Evolutionary conservation across 257 asterid species (phyloP).

Genomic region (Solanum peruvianum): DNA sequence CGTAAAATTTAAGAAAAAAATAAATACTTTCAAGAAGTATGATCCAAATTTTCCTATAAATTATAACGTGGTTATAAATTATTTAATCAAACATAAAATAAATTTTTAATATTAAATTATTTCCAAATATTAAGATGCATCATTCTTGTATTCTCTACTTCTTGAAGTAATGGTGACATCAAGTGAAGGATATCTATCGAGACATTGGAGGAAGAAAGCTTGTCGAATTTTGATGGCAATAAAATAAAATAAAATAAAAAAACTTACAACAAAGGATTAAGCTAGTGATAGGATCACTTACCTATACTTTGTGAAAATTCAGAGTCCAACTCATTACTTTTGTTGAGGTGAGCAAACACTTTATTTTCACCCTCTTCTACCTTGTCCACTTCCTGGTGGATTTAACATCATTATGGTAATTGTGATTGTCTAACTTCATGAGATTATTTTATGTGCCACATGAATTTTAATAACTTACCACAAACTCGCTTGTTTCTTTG

Average conservation of each 20-base stretch:
- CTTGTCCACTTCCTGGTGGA: background rate
- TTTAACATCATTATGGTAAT: background rate
- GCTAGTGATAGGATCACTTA: background rate
- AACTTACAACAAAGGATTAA: background rate
- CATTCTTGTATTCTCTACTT: background rate
- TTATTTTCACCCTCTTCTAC: background rate
- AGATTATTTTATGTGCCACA: no score
- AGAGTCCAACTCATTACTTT: background rate
- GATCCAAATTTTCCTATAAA: background rate
- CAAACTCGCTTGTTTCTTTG: no score
- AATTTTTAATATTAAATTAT: no score
- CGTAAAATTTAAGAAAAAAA: background rate
- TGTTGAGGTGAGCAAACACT: background rate
- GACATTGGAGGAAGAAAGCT: background rate
- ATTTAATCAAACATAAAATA: no score
- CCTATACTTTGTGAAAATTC: background rate
- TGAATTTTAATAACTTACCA: no score
- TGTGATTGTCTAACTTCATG: background rate
- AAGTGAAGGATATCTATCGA: no score
- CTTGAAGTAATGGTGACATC: background rate
- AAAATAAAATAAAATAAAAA: no score
- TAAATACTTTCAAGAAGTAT: background rate
- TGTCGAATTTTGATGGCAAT: background rate
- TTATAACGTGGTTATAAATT: no score
- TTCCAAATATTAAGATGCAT: background rate